phyloP scores from a whole-genome alignment of 164 flowering plant genomes.

The Tinospora cordifolia region DNA sequence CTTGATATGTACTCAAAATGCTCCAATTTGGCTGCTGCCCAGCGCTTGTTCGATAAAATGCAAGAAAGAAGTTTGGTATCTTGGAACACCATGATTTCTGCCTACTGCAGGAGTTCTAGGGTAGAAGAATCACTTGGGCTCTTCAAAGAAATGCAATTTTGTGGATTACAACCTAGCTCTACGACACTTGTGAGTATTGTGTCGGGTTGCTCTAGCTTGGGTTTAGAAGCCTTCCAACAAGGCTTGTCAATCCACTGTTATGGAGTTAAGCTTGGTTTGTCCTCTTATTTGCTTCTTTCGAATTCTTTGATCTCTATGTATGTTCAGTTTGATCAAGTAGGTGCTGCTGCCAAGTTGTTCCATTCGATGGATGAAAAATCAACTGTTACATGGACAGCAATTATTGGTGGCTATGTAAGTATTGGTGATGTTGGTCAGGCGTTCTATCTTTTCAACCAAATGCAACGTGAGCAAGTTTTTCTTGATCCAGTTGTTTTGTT shows the following conservation, averaged over 20 bases:
- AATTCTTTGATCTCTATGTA: slow-evolving; percentile 34
- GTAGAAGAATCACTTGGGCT: slow-evolving; percentile 18
- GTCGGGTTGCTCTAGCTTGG: slow-evolving; percentile 15
- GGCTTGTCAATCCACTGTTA: slow-evolving; percentile 28
- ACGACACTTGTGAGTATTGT: slow-evolving; percentile 23
- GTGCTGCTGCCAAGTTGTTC: slow-evolving; percentile 25
- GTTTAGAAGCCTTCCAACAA: not conserved
- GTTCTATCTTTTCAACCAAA: slow-evolving; percentile 22
- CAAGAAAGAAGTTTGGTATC: slow-evolving; percentile 24
- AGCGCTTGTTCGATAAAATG: slow-evolving; percentile 37
- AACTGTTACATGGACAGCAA: slow-evolving; percentile 33
- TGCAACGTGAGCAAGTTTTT: slow-evolving; percentile 13
- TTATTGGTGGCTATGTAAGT: slow-evolving; percentile 23
- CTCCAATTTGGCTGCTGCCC: slow-evolving; percentile 16
- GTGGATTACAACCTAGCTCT: slow-evolving; percentile 21
- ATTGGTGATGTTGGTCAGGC: slow-evolving; percentile 19
- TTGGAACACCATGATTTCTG: slow-evolving; percentile 32
- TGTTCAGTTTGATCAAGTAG: slow-evolving; percentile 11
- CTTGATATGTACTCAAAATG: slow-evolving; percentile 25
- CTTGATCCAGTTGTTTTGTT: slow-evolving; percentile 22
- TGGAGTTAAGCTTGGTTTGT: slow-evolving; percentile 22
- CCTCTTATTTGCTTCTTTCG: slow-evolving; percentile 20
- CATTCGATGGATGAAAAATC: slow-evolving; percentile 25
- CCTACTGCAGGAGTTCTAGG: slow-evolving; percentile 17
- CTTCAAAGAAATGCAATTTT: slow-evolving; percentile 25